These are phyloP conservation scores for Kalmanozyma brasiliensis DNA, from an alignment of 1,284 basidiomycete species.

Conservation along the genomic window DNA sequence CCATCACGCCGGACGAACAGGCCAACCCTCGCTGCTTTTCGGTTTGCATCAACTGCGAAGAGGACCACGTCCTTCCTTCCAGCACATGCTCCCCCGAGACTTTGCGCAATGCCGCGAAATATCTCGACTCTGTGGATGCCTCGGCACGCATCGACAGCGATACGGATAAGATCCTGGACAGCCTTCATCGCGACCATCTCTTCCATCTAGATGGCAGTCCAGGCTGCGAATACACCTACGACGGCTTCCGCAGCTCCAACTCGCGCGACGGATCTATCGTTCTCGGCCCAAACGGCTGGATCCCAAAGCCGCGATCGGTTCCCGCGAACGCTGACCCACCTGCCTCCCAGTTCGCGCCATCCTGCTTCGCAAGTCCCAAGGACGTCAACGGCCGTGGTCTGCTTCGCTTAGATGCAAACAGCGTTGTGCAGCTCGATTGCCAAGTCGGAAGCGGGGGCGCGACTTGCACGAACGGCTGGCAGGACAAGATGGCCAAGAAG, in stretches of 20 bases:
- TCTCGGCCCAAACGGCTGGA: constrained; percentile 64
- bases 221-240: constrained; percentile 5
- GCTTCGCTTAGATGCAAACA: constrained; percentile 37
- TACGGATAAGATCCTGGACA: constrained; percentile 77
- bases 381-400: constrained; percentile 12
- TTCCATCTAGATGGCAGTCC: constrained; percentile 14
- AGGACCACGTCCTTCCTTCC: constrained; percentile 71
- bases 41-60: constrained; percentile 86
- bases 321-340: constrained; percentile 27
- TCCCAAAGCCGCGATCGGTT: constrained; percentile 38
- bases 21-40: constrained; percentile 80
- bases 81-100: constrained; percentile 14
- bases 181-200: constrained; percentile 72
- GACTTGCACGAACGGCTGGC: constrained; percentile 3
- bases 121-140: constrained; percentile 75
- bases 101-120: constrained; percentile 72
- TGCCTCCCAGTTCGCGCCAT: constrained; percentile 27
- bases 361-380: constrained; percentile 7
- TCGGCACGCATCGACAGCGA: constrained; percentile 69
- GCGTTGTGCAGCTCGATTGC: constrained; percentile 65
- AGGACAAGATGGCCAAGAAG: constrained; percentile 32
- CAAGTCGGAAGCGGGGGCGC: constrained; percentile 13
- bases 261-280: constrained; percentile 42
- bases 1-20: constrained; percentile 31
- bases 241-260: constrained; percentile 19